These are phyloP conservation scores for Chaetomium globosum DNA, from an alignment of 2,329 filamentous ascomycete genomes.

Conservation along the genomic window DNA sequence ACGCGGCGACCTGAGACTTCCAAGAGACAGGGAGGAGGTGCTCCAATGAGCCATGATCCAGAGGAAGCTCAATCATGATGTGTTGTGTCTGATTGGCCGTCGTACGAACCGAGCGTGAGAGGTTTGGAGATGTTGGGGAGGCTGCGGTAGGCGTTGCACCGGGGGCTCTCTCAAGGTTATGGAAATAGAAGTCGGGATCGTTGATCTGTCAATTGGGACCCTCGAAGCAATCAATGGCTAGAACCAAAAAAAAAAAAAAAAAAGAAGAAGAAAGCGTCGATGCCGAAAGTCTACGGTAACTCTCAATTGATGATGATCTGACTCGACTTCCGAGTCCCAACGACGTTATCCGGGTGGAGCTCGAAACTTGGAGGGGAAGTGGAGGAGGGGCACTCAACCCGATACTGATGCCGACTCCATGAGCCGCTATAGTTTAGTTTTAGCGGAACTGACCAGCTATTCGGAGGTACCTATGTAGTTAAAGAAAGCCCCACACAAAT, in stretches of 20 bases:
- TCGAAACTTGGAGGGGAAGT: not conserved
- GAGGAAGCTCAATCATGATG: conserved; percentile 28
- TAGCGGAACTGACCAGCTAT: not conserved
- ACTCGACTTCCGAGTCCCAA: not conserved
- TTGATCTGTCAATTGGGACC: not conserved
- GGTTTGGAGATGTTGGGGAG: not conserved
- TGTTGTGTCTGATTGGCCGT: not conserved
- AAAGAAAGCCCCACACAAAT: not conserved
- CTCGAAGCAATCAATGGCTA: not conserved
- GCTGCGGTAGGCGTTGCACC: not conserved
- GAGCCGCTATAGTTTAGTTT: not conserved
- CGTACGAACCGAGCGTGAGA: not conserved
- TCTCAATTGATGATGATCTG: conserved; percentile 1
- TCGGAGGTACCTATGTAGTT: too few relatives aligned
- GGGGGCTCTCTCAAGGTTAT: not conserved
- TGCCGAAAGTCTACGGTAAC: not conserved
- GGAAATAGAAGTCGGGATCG: not conserved
- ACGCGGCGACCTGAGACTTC: conserved; percentile 76
- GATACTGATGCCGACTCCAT: conserved; percentile 21
- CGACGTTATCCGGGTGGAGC: conserved; percentile 8
- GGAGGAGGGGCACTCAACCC: not conserved
- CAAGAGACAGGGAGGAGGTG: conserved; percentile 84
- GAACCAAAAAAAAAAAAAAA: not conserved
- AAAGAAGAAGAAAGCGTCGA: not conserved
- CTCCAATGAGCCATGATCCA: conserved; percentile 52